Conservation (phyloP, 192 early-diverging fungal species). For the Tieghemiomyces parasiticus region DNA sequence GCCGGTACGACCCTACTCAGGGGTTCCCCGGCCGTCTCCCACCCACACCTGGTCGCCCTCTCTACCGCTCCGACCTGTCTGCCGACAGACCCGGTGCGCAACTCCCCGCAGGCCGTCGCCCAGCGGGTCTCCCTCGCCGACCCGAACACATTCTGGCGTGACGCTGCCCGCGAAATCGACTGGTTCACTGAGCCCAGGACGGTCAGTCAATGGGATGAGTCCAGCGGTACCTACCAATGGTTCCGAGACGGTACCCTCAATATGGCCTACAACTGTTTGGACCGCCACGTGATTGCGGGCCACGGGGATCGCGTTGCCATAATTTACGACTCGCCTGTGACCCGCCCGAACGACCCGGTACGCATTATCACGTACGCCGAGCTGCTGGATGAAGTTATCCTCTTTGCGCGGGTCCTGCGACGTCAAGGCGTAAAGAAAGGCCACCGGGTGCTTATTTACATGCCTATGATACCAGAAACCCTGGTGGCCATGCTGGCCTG, state of each 20-base stretch:
- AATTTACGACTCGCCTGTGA: slow-evolving; percentile 60
- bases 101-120: not conserved
- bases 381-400: slow-evolving; percentile 48
- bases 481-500: slow-evolving; percentile 75
- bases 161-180: slow-evolving; percentile 23
- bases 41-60: no score
- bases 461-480: slow-evolving; percentile 73
- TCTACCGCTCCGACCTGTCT: no score
- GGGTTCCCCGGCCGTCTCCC: no score
- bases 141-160: slow-evolving; percentile 33
- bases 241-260: slow-evolving; percentile 58
- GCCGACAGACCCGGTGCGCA: no score
- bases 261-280: slow-evolving; percentile 66
- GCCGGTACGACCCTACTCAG: not conserved
- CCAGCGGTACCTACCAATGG: slow-evolving; percentile 33
- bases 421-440: slow-evolving; percentile 46
- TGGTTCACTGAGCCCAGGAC: slow-evolving; percentile 30
- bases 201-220: slow-evolving; percentile 16
- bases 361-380: slow-evolving; percentile 45
- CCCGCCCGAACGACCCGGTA: slow-evolving; percentile 28
- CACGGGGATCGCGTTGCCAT: slow-evolving; percentile 47
- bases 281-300: slow-evolving; percentile 48
- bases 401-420: slow-evolving; percentile 44
- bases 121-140: slow-evolving; percentile 20
- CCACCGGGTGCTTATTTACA: slow-evolving; percentile 66